Evolutionary conservation across 2,329 filamentous ascomycete genomes (phyloP).

Genomic region (Colletotrichum shisoi): DNA sequence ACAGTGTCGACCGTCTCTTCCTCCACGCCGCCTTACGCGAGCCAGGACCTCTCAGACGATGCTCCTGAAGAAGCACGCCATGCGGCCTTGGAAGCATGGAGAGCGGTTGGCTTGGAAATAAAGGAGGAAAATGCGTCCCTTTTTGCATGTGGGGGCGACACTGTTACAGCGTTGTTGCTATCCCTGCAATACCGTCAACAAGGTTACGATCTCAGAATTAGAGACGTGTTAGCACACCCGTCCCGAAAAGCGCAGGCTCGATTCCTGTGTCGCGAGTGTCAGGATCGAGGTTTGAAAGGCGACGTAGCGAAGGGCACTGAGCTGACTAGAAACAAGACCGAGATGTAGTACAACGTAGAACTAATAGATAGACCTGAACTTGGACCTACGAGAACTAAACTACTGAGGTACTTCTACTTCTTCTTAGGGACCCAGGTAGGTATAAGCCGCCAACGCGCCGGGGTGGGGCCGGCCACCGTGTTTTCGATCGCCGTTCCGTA

Average conservation of each 20-base stretch:
- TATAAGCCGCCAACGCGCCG: too few relatives aligned
- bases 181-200: slow-evolving; percentile 11
- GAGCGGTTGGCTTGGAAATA: background rate
- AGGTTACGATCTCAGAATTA: background rate
- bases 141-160: slow-evolving; percentile 18
- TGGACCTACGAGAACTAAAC: too few relatives aligned
- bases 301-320: too few relatives aligned
- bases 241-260: slow-evolving; percentile 11
- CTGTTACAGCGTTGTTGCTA: slow-evolving; percentile 12
- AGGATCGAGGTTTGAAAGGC: too few relatives aligned
- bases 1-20: background rate
- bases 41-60: background rate
- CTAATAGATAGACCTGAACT: too few relatives aligned
- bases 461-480: too few relatives aligned
- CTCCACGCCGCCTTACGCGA: background rate
- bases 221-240: slow-evolving; percentile 4
- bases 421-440: too few relatives aligned
- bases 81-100: slow-evolving; percentile 3
- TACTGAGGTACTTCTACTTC: too few relatives aligned
- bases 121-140: slow-evolving; percentile 3
- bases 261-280: background rate
- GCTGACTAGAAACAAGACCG: too few relatives aligned
- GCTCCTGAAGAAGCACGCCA: background rate
- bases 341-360: too few relatives aligned
- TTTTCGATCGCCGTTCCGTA: too few relatives aligned